Percentiles rank a stretch among this genome's conserved stretches.
Conservation (phyloP, 768 basidiomycete genomes). For the Macrolepiota albuminosa region DNA sequence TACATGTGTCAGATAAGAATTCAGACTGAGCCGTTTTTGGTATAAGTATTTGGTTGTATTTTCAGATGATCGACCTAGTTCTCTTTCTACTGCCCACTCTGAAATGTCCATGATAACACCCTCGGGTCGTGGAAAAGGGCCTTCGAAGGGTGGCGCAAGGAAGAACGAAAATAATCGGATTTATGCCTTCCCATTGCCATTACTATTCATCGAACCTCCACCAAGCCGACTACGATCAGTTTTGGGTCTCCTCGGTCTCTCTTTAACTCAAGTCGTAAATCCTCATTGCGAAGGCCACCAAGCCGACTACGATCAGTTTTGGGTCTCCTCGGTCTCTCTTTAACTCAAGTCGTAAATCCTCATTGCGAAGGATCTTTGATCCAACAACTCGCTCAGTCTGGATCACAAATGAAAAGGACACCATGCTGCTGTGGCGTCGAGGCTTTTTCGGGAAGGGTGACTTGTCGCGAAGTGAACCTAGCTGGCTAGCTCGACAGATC, state of each 20-base stretch:
- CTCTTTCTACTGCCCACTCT: not conserved
- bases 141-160: slow-evolving; percentile 47
- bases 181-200: slow-evolving; percentile 70
- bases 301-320: slow-evolving; percentile 42
- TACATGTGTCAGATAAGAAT: not conserved
- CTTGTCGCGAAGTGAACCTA: slow-evolving; percentile 91
- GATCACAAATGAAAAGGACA: slow-evolving; percentile 63
- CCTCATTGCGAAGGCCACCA: slow-evolving; percentile 68
- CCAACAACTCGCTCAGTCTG: slow-evolving; percentile 81
- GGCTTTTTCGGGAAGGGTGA: slow-evolving; percentile 99
- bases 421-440: slow-evolving; percentile 72
- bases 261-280: slow-evolving; percentile 55
- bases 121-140: slow-evolving; percentile 36
- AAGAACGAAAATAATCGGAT: slow-evolving; percentile 62
- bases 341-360: slow-evolving; percentile 61
- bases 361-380: slow-evolving; percentile 75
- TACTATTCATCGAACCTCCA: slow-evolving; percentile 41
- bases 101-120: slow-evolving; percentile 15
- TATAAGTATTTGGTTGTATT: not conserved
- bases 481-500: slow-evolving; percentile 80
- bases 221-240: slow-evolving; percentile 39
- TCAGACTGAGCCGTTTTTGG: not conserved
- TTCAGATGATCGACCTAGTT: not conserved
- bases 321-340: slow-evolving; percentile 52
- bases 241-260: slow-evolving; percentile 52